Conservation (phyloP, 768 basidiomycete species). For the Tulasnella sp. region DNA sequence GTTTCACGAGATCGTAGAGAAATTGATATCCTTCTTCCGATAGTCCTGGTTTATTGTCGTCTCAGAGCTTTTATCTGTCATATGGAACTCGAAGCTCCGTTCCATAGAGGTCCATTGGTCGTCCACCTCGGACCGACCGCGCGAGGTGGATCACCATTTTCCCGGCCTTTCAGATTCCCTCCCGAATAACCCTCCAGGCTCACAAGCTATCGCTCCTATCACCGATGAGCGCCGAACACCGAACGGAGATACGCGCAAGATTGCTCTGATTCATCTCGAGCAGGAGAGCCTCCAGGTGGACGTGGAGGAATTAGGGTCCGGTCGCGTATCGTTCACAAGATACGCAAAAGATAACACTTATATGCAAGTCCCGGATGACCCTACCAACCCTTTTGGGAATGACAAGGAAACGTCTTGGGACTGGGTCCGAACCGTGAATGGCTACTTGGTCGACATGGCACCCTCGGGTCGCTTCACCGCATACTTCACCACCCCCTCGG, state of each 20-base stretch:
- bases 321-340: neutral
- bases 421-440: neutral
- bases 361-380: neutral
- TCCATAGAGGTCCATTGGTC: neutral
- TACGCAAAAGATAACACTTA: neutral
- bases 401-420: neutral
- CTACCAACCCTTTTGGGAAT: neutral
- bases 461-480: neutral
- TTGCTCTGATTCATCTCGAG: neutral
- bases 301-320: neutral
- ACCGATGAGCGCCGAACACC: neutral
- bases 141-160: neutral
- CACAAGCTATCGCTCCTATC: neutral
- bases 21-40: neutral
- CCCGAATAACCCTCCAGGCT: neutral
- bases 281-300: neutral
- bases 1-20: neutral
- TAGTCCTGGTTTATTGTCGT: neutral
- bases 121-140: neutral
- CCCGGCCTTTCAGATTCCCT: neutral
- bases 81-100: neutral
- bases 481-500: neutral
- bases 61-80: neutral
- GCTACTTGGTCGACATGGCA: neutral
- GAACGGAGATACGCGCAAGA: neutral